Base-by-base conservation (phyloP, 805 yeast genomes). In the Pichia californica region DNA sequence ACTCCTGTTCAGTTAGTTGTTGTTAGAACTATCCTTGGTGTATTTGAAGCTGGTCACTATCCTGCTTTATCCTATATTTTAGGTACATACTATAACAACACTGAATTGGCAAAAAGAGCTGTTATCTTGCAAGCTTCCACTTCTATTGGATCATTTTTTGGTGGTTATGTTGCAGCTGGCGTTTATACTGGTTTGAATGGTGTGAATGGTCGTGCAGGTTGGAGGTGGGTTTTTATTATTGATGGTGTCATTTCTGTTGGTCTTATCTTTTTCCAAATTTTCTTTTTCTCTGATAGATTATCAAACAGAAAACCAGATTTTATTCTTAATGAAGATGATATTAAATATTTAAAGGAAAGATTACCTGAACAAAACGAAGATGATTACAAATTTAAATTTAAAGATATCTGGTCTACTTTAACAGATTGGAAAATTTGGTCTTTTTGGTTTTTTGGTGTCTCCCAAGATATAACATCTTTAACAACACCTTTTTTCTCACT, bases 11-110 rank as follows among this genome's bases (percentile, higher is more conserved):
- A 76, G 31, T 62, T 84, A 31, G 74, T 77, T 58, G 87, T 74
- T 1, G 61, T 79, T 36, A 64, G 93, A 41, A 83, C 83, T 53
- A 68, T 83, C 32, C 69, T 82, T 45, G 89, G 84, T 31, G 73
- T 76, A 0, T 79, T 79, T 56, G 93, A 86, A 57, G 76, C 83
- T 6, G 77, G 81, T n/a, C 74, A 70, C 52, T 70, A 76, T 64
- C 83, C 88, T 5, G 78, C 77, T 16, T 67, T 78, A 43, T 82
- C 79, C 50, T 79, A 76, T 51, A 60, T 77, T 38, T 63, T 72
- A 50, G 86, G 83, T 11, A 68, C 76, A 18, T 79, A 76, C 57
- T 69, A 69, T 52, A 68, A 77, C 40, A 66, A 67, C 41, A 83
- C 81, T 60, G 68, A 78, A 44, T 68, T 74, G 32, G 67, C 84